Conservation (phyloP, 73 alveolate genomes). For the Paramecium pentaurelia region DNA sequence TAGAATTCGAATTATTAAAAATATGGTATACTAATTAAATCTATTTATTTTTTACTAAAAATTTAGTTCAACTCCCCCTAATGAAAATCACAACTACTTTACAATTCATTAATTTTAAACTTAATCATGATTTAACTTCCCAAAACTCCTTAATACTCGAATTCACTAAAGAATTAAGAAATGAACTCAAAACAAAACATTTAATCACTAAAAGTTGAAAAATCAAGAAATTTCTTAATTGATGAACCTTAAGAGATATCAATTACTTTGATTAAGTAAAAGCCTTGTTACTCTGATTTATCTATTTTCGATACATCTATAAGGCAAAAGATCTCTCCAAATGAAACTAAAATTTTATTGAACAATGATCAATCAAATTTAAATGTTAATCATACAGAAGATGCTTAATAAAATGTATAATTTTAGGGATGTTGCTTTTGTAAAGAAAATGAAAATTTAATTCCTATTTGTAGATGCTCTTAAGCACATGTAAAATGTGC, state of each 20-base stretch:
- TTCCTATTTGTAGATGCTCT: neutral
- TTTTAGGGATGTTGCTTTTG: neutral
- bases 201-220: neutral
- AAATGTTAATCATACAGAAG: neutral
- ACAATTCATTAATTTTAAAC: neutral
- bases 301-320: neutral
- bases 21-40: neutral
- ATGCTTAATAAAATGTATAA: neutral
- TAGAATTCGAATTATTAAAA: neutral
- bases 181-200: neutral
- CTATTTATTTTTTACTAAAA: neutral
- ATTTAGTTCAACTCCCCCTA: neutral
- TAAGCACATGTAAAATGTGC: neutral
- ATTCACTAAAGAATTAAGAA: neutral
- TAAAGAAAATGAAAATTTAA: neutral
- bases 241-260: neutral
- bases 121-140: neutral
- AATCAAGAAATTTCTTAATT: neutral
- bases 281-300: neutral
- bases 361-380: neutral
- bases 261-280: neutral
- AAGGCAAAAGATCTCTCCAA: neutral
- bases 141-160: neutral
- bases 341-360: neutral
- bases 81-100: neutral